A percentile compares a stretch with the other conserved stretches of the same genome.
Evolutionary conservation across 23 red algal species (phyloP).

Genomic region (Gracilaria caudata): DNA sequence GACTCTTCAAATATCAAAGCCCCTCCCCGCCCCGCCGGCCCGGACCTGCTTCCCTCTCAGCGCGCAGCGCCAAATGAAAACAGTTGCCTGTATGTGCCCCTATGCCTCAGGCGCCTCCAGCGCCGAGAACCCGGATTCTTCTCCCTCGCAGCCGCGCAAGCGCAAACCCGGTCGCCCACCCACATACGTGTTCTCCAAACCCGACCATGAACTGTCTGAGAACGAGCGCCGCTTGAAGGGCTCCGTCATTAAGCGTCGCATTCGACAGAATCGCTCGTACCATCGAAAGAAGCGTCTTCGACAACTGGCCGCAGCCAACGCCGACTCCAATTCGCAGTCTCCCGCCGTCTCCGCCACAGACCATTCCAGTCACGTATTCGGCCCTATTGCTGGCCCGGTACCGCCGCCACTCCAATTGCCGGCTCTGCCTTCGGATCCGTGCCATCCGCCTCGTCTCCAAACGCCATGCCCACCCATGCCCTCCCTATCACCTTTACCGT

Average conservation of each 20-base stretch:
- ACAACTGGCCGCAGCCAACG: background rate
- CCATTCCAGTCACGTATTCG: background rate
- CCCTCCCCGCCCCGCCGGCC: slow-evolving; percentile 1
- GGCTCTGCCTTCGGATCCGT: background rate
- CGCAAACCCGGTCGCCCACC: slow-evolving; percentile 84
- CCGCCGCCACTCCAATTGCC: background rate
- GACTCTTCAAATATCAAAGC: background rate
- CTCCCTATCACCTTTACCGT: background rate
- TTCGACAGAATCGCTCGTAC: slow-evolving; percentile 94
- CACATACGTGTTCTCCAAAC: slow-evolving; percentile 89
- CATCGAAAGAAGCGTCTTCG: slow-evolving; percentile 68
- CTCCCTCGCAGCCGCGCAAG: slow-evolving; percentile 16
- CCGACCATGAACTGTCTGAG: slow-evolving; percentile 85
- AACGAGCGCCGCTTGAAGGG: slow-evolving; percentile 86
- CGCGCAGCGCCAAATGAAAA: background rate
- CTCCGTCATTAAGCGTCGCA: slow-evolving; percentile 81
- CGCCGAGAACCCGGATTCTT: background rate
- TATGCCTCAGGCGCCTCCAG: background rate
- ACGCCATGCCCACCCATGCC: background rate
- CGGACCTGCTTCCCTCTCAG: background rate
- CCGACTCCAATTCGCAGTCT: background rate
- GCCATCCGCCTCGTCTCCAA: background rate
- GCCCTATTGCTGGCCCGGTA: background rate
- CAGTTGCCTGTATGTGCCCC: background rate
- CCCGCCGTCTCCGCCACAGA: background rate